Conservation (phyloP, 192 early-diverging fungal species). For the Podila horticola region DNA sequence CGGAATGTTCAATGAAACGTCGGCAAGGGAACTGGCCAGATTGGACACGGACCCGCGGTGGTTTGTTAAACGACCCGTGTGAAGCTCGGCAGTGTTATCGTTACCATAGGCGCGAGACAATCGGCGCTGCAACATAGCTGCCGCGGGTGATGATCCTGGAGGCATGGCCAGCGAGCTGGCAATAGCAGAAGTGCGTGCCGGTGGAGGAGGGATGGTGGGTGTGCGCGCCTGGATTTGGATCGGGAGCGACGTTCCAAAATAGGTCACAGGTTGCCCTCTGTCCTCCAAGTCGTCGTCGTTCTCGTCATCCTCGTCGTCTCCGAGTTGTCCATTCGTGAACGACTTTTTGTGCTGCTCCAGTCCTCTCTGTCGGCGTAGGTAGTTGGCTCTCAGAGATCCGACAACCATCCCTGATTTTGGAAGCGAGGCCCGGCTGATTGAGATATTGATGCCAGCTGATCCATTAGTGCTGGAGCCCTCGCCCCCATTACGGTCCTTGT, state of each 20-base stretch:
- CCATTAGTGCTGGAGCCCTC: not conserved
- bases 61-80: not conserved
- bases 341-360: slow-evolving; percentile 20
- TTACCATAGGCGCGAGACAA: slow-evolving; percentile 36
- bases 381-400: slow-evolving; percentile 37
- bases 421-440: slow-evolving; percentile 1
- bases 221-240: slow-evolving; percentile 33
- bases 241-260: slow-evolving; percentile 40
- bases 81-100: slow-evolving; percentile 5
- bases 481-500: not conserved
- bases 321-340: slow-evolving; percentile 9
- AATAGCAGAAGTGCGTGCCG: slow-evolving; percentile 22
- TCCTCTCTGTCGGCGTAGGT: slow-evolving; percentile 33
- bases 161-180: slow-evolving; percentile 39
- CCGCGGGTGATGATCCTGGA: slow-evolving; percentile 43
- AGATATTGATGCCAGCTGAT: slow-evolving; percentile 11
- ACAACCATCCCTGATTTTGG: slow-evolving; percentile 36
- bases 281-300: not conserved
- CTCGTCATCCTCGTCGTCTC: slow-evolving; percentile 22
- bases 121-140: slow-evolving; percentile 47
- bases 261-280: not conserved
- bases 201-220: slow-evolving; percentile 8
- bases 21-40: slow-evolving; percentile 18
- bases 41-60: not conserved
- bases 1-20: slow-evolving; percentile 5